phyloP scores from a whole-genome alignment of 306 rosid genomes.

The Malus asiatica region DNA sequence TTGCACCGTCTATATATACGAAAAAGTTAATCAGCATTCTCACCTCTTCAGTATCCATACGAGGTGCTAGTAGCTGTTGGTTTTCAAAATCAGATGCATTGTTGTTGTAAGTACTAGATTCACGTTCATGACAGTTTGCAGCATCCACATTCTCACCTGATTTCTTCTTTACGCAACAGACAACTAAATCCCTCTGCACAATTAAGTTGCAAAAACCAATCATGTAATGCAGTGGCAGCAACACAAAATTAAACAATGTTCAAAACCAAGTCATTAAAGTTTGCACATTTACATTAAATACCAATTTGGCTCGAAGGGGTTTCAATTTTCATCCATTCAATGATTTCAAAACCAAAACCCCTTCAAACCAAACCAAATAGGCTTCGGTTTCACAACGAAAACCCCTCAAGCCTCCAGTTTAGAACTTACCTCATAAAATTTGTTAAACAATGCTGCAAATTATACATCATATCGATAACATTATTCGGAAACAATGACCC shows the following conservation, averaged over 20 bases:
- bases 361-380: background rate
- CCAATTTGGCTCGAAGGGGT: background rate
- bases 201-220: slow-evolving; percentile 1
- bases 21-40: slow-evolving; percentile 9
- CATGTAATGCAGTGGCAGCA: background rate
- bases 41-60: slow-evolving; percentile 20
- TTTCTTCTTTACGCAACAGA: slow-evolving; percentile 37
- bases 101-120: slow-evolving; percentile 14
- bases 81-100: slow-evolving; percentile 14
- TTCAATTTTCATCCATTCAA: background rate
- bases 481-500: background rate
- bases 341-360: background rate
- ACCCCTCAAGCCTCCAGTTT: background rate
- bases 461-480: background rate
- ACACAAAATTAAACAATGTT: background rate
- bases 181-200: slow-evolving; percentile 40
- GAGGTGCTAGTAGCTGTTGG: background rate
- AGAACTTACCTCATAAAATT: background rate
- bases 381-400: background rate
- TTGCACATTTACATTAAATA: background rate
- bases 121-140: slow-evolving; percentile 16
- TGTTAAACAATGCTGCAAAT: background rate
- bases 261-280: background rate
- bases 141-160: slow-evolving; percentile 7
- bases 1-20: background rate